Evolutionary conservation across 768 basidiomycete species (phyloP).

Genomic region (Auriculariales sp.): DNA sequence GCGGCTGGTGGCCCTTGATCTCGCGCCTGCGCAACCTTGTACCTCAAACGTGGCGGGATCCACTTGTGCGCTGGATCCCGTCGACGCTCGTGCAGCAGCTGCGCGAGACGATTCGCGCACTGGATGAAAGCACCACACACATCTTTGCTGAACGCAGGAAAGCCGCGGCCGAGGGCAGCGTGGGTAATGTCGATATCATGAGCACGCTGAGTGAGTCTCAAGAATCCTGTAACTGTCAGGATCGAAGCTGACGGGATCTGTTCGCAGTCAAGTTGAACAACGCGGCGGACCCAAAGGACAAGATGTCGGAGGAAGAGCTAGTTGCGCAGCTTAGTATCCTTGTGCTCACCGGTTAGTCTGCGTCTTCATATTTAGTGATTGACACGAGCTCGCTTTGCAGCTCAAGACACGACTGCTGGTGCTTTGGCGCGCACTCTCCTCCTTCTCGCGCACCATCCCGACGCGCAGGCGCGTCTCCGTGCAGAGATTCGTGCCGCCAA

Average conservation of each 20-base stretch:
- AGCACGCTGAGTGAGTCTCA: too few relatives aligned
- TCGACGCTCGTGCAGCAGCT: background rate
- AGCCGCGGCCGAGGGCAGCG: too few relatives aligned
- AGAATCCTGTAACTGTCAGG: too few relatives aligned
- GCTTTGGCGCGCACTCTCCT: constrained; percentile 3
- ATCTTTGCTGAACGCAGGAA: too few relatives aligned
- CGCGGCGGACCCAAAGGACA: background rate
- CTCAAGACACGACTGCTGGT: constrained; percentile 3
- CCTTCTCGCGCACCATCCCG: constrained; percentile 1
- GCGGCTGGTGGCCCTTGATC: background rate
- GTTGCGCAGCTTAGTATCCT: background rate
- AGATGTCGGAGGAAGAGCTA: background rate
- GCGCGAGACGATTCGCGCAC: too few relatives aligned
- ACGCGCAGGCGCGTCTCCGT: background rate
- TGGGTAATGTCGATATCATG: too few relatives aligned
- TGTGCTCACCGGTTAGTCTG: background rate
- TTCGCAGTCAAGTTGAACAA: background rate
- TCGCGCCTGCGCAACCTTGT: background rate
- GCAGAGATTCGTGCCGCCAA: background rate
- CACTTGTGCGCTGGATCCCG: background rate
- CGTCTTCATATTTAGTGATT: too few relatives aligned
- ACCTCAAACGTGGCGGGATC: background rate
- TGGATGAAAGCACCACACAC: too few relatives aligned
- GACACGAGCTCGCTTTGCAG: too few relatives aligned
- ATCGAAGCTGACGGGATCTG: too few relatives aligned